Evolutionary conservation across 176 grass and related monocot species (phyloP), one percentile per base, ranked within the genome.

Genomic region (Saccharum officinarum): DNA sequence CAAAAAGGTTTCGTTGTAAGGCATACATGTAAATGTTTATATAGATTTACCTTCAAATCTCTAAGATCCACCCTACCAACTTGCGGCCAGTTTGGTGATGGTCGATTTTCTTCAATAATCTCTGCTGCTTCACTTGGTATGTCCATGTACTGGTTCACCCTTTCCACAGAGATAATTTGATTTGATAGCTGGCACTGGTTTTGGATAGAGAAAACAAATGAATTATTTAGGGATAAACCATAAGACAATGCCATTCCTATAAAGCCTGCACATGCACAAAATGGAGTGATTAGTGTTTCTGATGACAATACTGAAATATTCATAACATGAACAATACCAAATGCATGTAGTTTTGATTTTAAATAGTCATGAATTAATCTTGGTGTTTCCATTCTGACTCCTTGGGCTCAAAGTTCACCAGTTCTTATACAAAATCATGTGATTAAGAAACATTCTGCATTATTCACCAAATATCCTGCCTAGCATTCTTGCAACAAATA

Each of bases 211-310:
- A 50, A 82, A 60, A 95, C 88, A 60, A 99, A 87, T 1, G 90
- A 92, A 14, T 73, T 87, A 71, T 99, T 99, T 67, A 99, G 75
- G 33, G 97, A 96, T 46, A 99, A 88, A 62, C 97, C 97, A 89
- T 99, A 96, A n/a, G 97, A 99, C 75, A 99, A 76, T 42, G 92
- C 97, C 93, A 99, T 91, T 78, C 97, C 93, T 30, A 99, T 84
- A 89, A 96, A 96, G 47, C 93, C 97, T 99, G 92, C 62, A 59
- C 14, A 87, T 22, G 75, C 3, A 75, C 49, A 61, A 73, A 75
- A 5, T 12, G 12, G 36, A 76, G 18, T 77, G 30, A 26, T 77
- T 86, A 89, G 39, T 23, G 2, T 75, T 61, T 76, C 14, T 50
- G 17, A 61, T 60, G 15, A 13, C 23, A 69, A 70, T 81, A 71